Conservation (phyloP, 495 filamentous ascomycete species). For the Parathielavia appendiculata region DNA sequence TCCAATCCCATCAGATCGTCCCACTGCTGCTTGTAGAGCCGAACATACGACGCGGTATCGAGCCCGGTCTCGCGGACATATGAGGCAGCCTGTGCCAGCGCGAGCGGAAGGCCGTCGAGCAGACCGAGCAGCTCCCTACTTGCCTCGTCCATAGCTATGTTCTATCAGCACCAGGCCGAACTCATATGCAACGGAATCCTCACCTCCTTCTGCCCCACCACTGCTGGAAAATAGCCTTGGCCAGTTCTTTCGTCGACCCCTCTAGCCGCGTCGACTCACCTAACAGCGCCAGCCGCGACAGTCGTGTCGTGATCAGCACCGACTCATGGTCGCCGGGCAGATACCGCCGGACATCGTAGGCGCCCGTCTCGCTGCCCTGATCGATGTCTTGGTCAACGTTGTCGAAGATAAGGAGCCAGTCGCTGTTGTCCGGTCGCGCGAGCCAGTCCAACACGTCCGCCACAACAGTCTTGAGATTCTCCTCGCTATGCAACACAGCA, state of each 20-base stretch:
- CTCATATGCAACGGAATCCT: constrained; percentile 3
- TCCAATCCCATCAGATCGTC: constrained; percentile 28
- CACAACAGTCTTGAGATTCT: constrained; percentile 29
- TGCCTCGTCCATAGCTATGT: constrained; percentile 14
- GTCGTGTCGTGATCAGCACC: constrained; percentile 39
- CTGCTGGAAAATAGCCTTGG: constrained; percentile 17
- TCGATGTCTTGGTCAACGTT: constrained; percentile 37
- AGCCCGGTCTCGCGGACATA: constrained; percentile 36
- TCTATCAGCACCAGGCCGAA: constrained; percentile 11
- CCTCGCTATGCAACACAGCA: constrained; percentile 12
- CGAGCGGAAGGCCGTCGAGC: constrained; percentile 42
- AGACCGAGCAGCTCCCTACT: constrained; percentile 17
- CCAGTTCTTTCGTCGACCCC: constrained; percentile 11
- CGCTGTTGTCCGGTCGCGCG: constrained; percentile 28
- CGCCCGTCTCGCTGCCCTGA: constrained; percentile 24
- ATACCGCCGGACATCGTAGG: constrained; percentile 35
- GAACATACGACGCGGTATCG: constrained; percentile 29
- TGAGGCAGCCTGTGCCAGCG: constrained; percentile 40
- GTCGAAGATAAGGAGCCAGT: constrained; percentile 41
- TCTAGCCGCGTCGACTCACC: constrained; percentile 13
- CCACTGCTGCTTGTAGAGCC: constrained; percentile 41
- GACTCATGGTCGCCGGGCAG: constrained; percentile 38
- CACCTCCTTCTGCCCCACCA: constrained; percentile 13
- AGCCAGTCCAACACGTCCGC: constrained; percentile 35
- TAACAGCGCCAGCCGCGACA: constrained; percentile 16